Evolutionary conservation across 2,329 filamentous ascomycete species (phyloP).

Genomic region (Pseudogymnoascus sp.): DNA sequence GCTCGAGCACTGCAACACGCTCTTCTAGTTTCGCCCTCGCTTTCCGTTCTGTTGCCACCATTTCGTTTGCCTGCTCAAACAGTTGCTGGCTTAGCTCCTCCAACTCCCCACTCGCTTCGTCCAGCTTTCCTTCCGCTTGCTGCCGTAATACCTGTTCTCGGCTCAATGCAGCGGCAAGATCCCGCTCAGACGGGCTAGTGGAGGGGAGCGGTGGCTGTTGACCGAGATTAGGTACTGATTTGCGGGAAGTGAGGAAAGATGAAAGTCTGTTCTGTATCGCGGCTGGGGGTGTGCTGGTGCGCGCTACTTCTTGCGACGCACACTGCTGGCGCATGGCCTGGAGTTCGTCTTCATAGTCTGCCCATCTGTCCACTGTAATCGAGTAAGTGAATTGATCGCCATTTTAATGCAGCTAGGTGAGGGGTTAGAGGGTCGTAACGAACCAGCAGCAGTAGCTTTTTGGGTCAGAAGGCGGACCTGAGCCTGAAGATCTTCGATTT

Average conservation of each 20-base stretch:
- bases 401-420: neutral
- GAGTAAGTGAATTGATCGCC: slow-evolving; percentile 11
- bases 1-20: slow-evolving; percentile 60
- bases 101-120: slow-evolving; percentile 62
- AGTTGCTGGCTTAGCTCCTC: slow-evolving; percentile 70
- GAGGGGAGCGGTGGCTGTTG: slow-evolving; percentile 15
- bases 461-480: slow-evolving; percentile 64
- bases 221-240: slow-evolving; percentile 36
- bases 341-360: slow-evolving; percentile 76
- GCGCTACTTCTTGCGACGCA: slow-evolving; percentile 35
- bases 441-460: slow-evolving; percentile 59
- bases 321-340: slow-evolving; percentile 43
- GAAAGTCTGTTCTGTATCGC: slow-evolving; percentile 28
- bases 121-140: slow-evolving; percentile 61
- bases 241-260: slow-evolving; percentile 44
- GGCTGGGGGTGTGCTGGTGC: slow-evolving; percentile 28
- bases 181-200: slow-evolving; percentile 27
- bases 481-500: slow-evolving; percentile 62
- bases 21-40: slow-evolving; percentile 66
- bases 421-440: slow-evolving; percentile 20
- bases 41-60: slow-evolving; percentile 71
- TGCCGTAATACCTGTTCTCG: slow-evolving; percentile 60
- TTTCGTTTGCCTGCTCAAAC: slow-evolving; percentile 80
- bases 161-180: slow-evolving; percentile 56
- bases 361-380: slow-evolving; percentile 54